Evolutionary conservation across 73 alveolate species (phyloP).

Genomic region (Paramecium sonneborni): DNA sequence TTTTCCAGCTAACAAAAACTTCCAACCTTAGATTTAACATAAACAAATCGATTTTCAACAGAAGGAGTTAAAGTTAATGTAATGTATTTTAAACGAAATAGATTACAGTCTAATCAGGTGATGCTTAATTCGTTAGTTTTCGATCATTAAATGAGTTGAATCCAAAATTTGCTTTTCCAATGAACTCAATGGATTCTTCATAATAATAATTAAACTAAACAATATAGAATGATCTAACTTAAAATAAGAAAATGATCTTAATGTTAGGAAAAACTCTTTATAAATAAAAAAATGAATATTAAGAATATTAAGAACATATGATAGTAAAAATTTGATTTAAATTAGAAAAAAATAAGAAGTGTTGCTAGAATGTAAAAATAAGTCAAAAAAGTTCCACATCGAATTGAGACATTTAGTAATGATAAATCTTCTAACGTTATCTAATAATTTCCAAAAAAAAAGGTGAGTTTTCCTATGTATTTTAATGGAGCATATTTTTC

Average conservation of each 20-base stretch:
- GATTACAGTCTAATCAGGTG: constrained; percentile 33
- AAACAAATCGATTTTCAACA: neutral
- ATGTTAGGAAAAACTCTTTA: constrained; percentile 23
- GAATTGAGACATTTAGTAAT: neutral
- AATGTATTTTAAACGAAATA: neutral
- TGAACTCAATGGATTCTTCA: neutral
- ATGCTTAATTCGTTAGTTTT: constrained; percentile 43
- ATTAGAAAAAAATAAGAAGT: constrained; percentile 20
- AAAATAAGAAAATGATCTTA: neutral
- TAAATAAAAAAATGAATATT: neutral
- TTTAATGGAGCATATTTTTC: constrained; percentile 1
- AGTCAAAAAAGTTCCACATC: constrained; percentile 5
- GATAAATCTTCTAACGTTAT: neutral
- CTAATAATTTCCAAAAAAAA: neutral
- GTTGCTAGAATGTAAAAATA: neutral
- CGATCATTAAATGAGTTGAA: neutral
- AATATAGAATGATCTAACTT: neutral
- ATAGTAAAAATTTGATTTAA: neutral
- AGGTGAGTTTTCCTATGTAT: neutral
- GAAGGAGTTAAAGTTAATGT: neutral
- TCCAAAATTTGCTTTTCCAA: neutral
- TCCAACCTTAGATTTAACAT: neutral
- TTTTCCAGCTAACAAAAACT: constrained; percentile 13
- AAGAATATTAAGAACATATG: neutral
- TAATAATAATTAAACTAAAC: neutral